Evolutionary conservation across 352 stramenopile genomes (phyloP), one percentile per base, ranked within the genome.

Genomic region (Phytophthora constricta): DNA sequence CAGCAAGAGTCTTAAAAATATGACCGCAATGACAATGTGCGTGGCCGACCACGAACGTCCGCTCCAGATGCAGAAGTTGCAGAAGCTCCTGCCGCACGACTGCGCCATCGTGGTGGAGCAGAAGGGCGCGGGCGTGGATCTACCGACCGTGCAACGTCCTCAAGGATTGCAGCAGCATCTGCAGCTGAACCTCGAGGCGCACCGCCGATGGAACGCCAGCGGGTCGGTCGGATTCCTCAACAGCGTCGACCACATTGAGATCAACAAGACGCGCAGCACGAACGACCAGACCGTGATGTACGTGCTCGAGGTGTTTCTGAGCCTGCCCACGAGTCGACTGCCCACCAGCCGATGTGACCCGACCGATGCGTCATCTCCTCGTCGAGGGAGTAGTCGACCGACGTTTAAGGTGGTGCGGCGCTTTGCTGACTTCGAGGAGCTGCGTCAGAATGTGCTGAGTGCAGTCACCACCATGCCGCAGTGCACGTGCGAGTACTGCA

Each of bases 381-480:
- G 37, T 0, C 28, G 55, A 4, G 49, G 59, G 16, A 45, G 57
- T 31, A 34, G 39, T 17, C 34, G 51, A 23, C 57, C 77, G 66
- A 63, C 77, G 26, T 86, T 77, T 48, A 76, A 75, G 28, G 68
- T 87, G 33, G 63, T 87, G 54, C 70, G 72, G 33, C 67, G 73
- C 23, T 90, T 86, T 57, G 77, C 77, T 4, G 75, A 87, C 9
- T 90, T 90, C 55, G 70, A 79, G 39, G 58, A 76, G 53, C 55
- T 90, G 31, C 76, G 77, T 25, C 49, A 79, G 39, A 70, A 87
- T 11, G 70, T 86, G 45, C 59, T 77, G 8, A 63, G 48, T 4
- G 62, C 48, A 22, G 72, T 80, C 34, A 73, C 60, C 60, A 63
- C 39, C 59, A 70, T 77, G 60, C 72, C 68, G 34, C 64, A 72